Base-by-base conservation (phyloP, 148 eudicot species). In the Euryodendron excelsum region DNA sequence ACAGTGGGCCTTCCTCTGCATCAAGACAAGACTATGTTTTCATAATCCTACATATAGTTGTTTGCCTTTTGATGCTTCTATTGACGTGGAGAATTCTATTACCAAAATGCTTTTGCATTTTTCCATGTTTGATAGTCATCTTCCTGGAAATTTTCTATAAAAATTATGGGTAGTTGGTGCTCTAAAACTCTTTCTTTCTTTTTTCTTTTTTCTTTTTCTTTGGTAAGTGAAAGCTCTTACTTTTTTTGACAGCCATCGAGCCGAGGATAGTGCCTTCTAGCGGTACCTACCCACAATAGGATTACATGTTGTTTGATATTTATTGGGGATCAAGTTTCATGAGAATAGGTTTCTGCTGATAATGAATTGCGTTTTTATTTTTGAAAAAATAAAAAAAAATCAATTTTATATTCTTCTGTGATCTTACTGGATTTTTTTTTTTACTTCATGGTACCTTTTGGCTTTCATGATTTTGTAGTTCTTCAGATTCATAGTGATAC, bases 11-110 rank as follows among this genome's bases (percentile, higher is more conserved):
- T 37, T 74, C 23, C n/a, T 25, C 53, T 8, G 2, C 65, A n/a
- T 5, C 21, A 34, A 33, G 47, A 5, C 5, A 5, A 10, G 48
- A 3, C 56, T 55, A 2, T 33, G 45, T 73, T 56, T 56, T 56
- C 52, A 58, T 2, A 58, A 25, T 21, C 34, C 12, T 13, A 10
- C 30, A 52, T 34, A n/a, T 31, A n/a, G 28, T 37, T 20, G 77
- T 56, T 55, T 59, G 45, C 39, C 67, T 74, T 74, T 34, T 30
- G 59, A 41, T 37, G 67, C 28, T 73, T 55, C 48, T 52, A 21
- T 31, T 39, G 15, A 39, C 20, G 23, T 41, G 48, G 33, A 45
- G 8, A 52, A 6, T 50, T 72, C 21, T 50, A 17, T 28, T n/a
- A 37, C 0, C 5, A 48, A 18, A 36, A 13, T n/a, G 25, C n/a